Conservation (phyloP, 2,329 filamentous ascomycete genomes). For the Bertia moriformis region DNA sequence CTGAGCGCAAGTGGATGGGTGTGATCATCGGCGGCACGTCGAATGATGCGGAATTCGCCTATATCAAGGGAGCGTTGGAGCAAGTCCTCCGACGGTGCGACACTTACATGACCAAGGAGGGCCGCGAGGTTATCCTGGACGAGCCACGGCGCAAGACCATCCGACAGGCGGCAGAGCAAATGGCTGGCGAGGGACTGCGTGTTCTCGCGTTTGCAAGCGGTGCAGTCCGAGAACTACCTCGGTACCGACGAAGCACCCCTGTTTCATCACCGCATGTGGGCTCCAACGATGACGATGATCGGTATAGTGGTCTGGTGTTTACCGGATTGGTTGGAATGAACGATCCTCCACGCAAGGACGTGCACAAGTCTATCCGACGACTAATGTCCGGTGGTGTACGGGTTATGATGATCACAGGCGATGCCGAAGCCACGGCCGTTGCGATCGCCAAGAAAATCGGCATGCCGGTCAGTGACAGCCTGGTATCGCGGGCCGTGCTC, state of each 20-base stretch:
- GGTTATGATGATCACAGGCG: slow-evolving; percentile 98
- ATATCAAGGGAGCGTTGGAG: slow-evolving; percentile 91
- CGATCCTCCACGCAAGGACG: slow-evolving; percentile 81
- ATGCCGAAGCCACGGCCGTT: slow-evolving; percentile 84
- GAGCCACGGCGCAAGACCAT: slow-evolving; percentile 61
- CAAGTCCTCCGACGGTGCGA: slow-evolving; percentile 75
- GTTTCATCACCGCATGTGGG: slow-evolving; percentile 20
- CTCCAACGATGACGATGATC: slow-evolving; percentile 38
- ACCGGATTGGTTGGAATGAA: slow-evolving; percentile 93
- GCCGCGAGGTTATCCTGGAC: slow-evolving; percentile 74
- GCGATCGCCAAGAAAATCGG: slow-evolving; percentile 92
- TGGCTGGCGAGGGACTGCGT: slow-evolving; percentile 79
- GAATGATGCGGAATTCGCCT: slow-evolving; percentile 58
- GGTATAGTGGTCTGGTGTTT: slow-evolving; percentile 74
- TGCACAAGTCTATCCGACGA: slow-evolving; percentile 74
- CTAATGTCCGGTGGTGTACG: slow-evolving; percentile 89
- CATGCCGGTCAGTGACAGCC: slow-evolving; percentile 59
- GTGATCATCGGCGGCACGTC: slow-evolving; percentile 61
- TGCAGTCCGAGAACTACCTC: slow-evolving; percentile 32
- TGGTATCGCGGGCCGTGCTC: slow-evolving; percentile 58
- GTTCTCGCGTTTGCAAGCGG: slow-evolving; percentile 92
- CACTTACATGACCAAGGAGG: slow-evolving; percentile 75
- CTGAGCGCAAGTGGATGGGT: slow-evolving; percentile 98
- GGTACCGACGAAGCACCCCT: slow-evolving; percentile 34
- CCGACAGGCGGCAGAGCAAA: slow-evolving; percentile 62